Evolutionary conservation across 192 early-diverging fungal species (phyloP).

Genomic region (Jimgerdemannia lactiflua): DNA sequence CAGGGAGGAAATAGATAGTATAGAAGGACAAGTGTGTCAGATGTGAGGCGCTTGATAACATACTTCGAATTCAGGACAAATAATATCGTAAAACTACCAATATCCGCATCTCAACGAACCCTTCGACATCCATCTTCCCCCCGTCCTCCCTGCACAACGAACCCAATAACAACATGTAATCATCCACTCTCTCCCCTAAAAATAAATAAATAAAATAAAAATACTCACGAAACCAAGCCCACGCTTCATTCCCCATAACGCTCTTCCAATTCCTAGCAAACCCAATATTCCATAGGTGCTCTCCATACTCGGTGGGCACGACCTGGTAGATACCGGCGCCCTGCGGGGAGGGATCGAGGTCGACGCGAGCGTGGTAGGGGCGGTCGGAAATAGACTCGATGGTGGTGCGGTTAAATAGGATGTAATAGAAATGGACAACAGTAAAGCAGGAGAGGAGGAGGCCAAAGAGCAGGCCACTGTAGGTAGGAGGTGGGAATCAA

Average conservation of each 20-base stretch:
- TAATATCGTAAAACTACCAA: too few relatives aligned
- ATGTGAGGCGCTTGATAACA: too few relatives aligned
- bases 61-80: too few relatives aligned
- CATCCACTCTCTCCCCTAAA: too few relatives aligned
- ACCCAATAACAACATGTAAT: too few relatives aligned
- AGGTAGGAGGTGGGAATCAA: constrained; percentile 9
- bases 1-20: not conserved
- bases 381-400: constrained; percentile 43
- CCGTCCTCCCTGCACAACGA: too few relatives aligned
- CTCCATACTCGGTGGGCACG: constrained; percentile 21
- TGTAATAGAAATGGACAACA: constrained; percentile 37
- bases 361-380: constrained; percentile 30
- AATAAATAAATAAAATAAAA: too few relatives aligned
- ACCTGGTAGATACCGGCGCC: constrained; percentile 31
- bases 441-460: constrained; percentile 40
- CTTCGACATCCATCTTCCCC: too few relatives aligned
- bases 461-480: constrained; percentile 40
- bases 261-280: constrained; percentile 41
- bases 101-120: too few relatives aligned
- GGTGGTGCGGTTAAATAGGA: constrained; percentile 42
- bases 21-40: not conserved
- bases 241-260: constrained; percentile 37
- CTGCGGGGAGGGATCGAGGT: constrained; percentile 20
- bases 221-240: constrained; percentile 31
- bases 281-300: constrained; percentile 31